Conservation (phyloP, 805 yeast genomes). For the Hanseniaspora vineae region DNA sequence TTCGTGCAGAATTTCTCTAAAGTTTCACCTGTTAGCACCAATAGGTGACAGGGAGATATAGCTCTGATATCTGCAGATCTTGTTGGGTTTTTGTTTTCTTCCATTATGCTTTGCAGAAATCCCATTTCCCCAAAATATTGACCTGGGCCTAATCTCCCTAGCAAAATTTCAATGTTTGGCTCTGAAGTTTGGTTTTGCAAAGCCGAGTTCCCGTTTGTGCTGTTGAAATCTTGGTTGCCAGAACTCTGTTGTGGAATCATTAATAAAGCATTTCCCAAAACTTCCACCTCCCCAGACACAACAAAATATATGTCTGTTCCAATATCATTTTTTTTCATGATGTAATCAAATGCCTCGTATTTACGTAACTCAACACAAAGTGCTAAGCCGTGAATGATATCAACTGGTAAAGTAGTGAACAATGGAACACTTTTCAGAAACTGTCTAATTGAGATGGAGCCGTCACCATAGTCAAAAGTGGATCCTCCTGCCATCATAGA, state of each 20-base stretch:
- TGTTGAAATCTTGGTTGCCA: background rate
- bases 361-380: constrained; percentile 45
- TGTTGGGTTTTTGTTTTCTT: constrained; percentile 8
- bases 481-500: no score
- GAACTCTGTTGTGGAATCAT: constrained; percentile 8
- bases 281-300: constrained; percentile 60
- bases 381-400: constrained; percentile 52
- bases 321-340: constrained; percentile 44
- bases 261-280: constrained; percentile 22
- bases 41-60: constrained; percentile 43
- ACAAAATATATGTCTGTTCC: constrained; percentile 59
- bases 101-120: constrained; percentile 36
- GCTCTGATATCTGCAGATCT: constrained; percentile 58
- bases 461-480: constrained; percentile 31
- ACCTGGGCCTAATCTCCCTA: constrained; percentile 50
- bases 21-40: constrained; percentile 44
- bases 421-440: constrained; percentile 46
- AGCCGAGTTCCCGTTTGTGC: background rate
- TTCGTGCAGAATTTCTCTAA: constrained; percentile 40
- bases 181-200: background rate
- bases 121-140: constrained; percentile 72
- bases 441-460: constrained; percentile 42
- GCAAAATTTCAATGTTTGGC: constrained; percentile 6
- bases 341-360: constrained; percentile 43
- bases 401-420: constrained; percentile 42